A percentile compares a stretch with the other conserved stretches of the same genome.
Conservation (phyloP, 2,329 filamentous ascomycete genomes). For the Fusarium marasasianum region DNA sequence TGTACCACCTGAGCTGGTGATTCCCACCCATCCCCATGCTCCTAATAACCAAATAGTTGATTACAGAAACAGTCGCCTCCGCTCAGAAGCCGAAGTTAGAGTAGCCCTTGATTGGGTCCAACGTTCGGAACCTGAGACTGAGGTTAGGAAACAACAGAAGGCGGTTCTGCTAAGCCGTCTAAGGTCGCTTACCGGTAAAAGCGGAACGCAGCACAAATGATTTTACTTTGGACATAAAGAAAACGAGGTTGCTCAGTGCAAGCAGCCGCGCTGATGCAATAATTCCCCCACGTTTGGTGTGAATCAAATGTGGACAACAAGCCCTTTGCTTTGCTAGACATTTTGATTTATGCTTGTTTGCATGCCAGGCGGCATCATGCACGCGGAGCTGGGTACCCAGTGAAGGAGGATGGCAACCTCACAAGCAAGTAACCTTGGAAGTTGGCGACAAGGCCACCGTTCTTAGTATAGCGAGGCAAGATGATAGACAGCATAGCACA, state of each 20-base stretch:
- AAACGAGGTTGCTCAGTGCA: conserved; percentile 12
- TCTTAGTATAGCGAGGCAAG: conserved; percentile 2
- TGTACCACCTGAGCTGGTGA: conserved; percentile 5
- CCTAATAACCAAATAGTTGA: conserved; percentile 8
- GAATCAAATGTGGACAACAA: background rate
- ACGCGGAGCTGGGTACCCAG: background rate
- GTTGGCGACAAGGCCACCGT: conserved; percentile 5
- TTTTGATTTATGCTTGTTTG: conserved; percentile 19
- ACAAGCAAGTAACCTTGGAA: background rate
- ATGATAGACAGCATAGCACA: conserved; percentile 10
- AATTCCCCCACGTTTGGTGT: conserved; percentile 5
- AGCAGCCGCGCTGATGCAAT: conserved; percentile 7
- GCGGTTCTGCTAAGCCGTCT: conserved; percentile 35
- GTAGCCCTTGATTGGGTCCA: conserved; percentile 72
- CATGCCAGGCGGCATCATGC: conserved; percentile 12
- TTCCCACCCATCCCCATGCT: conserved; percentile 11
- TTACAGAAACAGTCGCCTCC: conserved; percentile 55
- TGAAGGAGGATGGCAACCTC: background rate
- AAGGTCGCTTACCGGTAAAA: conserved; percentile 18
- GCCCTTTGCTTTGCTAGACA: conserved; percentile 8
- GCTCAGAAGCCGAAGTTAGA: conserved; percentile 69
- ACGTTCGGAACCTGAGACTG: conserved; percentile 34
- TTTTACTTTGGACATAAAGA: conserved; percentile 12
- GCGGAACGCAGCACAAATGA: conserved; percentile 12
- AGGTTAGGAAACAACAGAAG: conserved; percentile 34